Conservation (phyloP, 1,139 yeast species). For the Nakaseomyces delphensis region DNA sequence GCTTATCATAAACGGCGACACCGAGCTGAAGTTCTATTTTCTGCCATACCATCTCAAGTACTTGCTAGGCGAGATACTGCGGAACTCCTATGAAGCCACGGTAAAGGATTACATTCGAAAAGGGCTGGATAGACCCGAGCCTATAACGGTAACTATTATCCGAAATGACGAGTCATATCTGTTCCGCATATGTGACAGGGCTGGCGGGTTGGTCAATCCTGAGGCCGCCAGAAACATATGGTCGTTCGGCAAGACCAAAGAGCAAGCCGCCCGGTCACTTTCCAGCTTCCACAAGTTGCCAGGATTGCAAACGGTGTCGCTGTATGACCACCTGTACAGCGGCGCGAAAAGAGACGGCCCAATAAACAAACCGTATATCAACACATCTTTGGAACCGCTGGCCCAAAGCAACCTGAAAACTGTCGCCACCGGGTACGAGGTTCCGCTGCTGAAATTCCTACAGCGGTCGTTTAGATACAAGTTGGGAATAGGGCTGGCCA, state of each 20-base stretch:
- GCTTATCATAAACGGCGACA: slow-evolving; percentile 57
- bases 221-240: slow-evolving; percentile 45
- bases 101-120: slow-evolving; percentile 38
- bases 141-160: slow-evolving; percentile 63
- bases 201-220: slow-evolving; percentile 55
- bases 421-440: slow-evolving; percentile 22
- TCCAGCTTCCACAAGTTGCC: slow-evolving; percentile 62
- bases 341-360: slow-evolving; percentile 5
- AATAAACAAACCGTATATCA: slow-evolving; percentile 15
- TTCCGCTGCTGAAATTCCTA: slow-evolving; percentile 47
- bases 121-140: slow-evolving; percentile 34
- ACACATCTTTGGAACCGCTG: slow-evolving; percentile 37
- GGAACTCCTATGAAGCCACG: slow-evolving; percentile 80
- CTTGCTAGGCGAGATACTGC: slow-evolving; percentile 72
- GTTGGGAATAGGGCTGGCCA: slow-evolving; percentile 81
- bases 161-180: slow-evolving; percentile 58
- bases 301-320: slow-evolving; percentile 36
- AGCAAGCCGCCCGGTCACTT: slow-evolving; percentile 46
- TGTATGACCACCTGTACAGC: slow-evolving; percentile 26
- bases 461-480: slow-evolving; percentile 66
- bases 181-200: slow-evolving; percentile 78
- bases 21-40: slow-evolving; percentile 61
- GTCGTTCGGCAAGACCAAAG: slow-evolving; percentile 73
- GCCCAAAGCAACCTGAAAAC: slow-evolving; percentile 26
- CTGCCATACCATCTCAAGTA: slow-evolving; percentile 81